phyloP scores from a whole-genome alignment of 2,329 filamentous ascomycete genomes.

The Emericellopsis atlantica region DNA sequence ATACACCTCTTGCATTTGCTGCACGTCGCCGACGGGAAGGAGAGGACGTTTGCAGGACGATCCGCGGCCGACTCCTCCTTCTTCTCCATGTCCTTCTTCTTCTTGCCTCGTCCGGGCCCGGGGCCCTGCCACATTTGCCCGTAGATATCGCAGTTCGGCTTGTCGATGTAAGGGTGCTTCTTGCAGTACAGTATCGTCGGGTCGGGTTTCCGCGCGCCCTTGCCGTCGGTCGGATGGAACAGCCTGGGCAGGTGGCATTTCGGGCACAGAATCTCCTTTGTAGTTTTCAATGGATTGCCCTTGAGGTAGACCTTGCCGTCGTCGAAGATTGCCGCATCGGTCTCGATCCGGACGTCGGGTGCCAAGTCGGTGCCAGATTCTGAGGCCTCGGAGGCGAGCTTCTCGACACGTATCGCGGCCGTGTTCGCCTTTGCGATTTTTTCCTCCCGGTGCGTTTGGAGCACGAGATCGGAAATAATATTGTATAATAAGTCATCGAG shows the following conservation, averaged over 20 bases:
- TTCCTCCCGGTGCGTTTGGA: slow-evolving; percentile 66
- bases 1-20: slow-evolving; percentile 57
- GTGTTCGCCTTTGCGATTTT: slow-evolving; percentile 60
- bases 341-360: slow-evolving; percentile 47
- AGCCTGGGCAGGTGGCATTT: slow-evolving; percentile 64
- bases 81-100: slow-evolving; percentile 66
- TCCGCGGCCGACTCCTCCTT: slow-evolving; percentile 38
- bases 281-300: slow-evolving; percentile 60
- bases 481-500: slow-evolving; percentile 68
- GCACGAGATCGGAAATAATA: slow-evolving; percentile 61
- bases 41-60: slow-evolving; percentile 46
- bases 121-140: slow-evolving; percentile 70
- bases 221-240: slow-evolving; percentile 60
- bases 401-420: slow-evolving; percentile 52
- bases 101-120: slow-evolving; percentile 58
- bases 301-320: slow-evolving; percentile 57
- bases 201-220: slow-evolving; percentile 51
- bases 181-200: slow-evolving; percentile 66
- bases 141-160: slow-evolving; percentile 68
- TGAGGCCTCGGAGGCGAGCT: slow-evolving; percentile 42
- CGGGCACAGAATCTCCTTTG: slow-evolving; percentile 58
- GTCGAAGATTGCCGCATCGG: slow-evolving; percentile 56
- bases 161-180: slow-evolving; percentile 64
- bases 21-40: slow-evolving; percentile 53
- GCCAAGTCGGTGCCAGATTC: slow-evolving; percentile 39